Percentiles rank a stretch among this genome's conserved stretches.
Evolutionary conservation across 768 basidiomycete species (phyloP).

Genomic region (Trametes sanguinea): DNA sequence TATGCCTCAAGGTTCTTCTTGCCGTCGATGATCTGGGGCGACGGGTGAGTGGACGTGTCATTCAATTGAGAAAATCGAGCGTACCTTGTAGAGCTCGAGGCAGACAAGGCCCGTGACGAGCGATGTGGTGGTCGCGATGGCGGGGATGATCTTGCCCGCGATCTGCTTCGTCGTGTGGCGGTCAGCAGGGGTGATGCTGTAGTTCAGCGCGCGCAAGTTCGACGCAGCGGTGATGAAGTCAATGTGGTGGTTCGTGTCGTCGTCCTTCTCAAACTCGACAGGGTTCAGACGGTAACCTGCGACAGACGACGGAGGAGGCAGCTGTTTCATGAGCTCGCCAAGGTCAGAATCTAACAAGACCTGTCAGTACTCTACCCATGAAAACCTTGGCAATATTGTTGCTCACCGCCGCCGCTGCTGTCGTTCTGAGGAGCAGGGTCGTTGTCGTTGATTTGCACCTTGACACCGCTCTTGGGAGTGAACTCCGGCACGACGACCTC

Average conservation of each 20-base stretch:
- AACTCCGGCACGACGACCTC: slow-evolving; percentile 88
- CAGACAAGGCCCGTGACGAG: slow-evolving; percentile 95
- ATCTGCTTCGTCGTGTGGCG: slow-evolving; percentile 95
- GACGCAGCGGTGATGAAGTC: slow-evolving; percentile 98
- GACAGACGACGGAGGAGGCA: slow-evolving; percentile 88
- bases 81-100: slow-evolving; percentile 94
- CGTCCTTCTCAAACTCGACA: slow-evolving; percentile 99
- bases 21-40: slow-evolving; percentile 84
- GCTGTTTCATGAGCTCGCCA: slow-evolving; percentile 58
- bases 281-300: slow-evolving; percentile 95
- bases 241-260: slow-evolving; percentile 96
- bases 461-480: slow-evolving; percentile 88
- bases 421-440: slow-evolving; percentile 71
- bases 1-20: slow-evolving; percentile 92
- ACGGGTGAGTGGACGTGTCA: background rate
- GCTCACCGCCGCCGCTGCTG: slow-evolving; percentile 39
- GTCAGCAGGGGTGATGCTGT: slow-evolving; percentile 84
- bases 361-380: background rate
- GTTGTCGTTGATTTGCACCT: slow-evolving; percentile 90
- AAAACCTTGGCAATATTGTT: background rate
- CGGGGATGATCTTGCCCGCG: slow-evolving; percentile 98
- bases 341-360: slow-evolving; percentile 38
- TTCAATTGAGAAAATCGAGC: background rate
- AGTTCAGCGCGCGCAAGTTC: slow-evolving; percentile 95
- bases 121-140: slow-evolving; percentile 97